Evolutionary conservation across 1,284 basidiomycete species (phyloP).

Genomic region (Ceratobasidium papillatum): DNA sequence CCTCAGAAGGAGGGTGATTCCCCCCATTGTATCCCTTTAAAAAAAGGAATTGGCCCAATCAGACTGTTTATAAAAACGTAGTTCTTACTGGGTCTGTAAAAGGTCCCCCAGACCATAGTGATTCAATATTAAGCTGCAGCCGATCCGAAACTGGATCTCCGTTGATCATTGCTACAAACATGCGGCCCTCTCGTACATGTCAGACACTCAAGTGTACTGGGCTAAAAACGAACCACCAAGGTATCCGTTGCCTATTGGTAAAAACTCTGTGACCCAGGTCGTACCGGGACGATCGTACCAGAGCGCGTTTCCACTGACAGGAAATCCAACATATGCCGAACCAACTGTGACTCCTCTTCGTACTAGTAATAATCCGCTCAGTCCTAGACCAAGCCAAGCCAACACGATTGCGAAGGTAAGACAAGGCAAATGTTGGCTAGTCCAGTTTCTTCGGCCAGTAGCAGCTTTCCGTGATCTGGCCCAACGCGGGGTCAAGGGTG

Average conservation of each 20-base stretch:
- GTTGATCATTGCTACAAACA: conserved; percentile 64
- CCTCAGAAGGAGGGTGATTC: conserved; percentile 63
- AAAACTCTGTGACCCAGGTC: conserved; percentile 64
- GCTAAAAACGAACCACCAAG: conserved; percentile 62
- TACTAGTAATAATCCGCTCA: background rate
- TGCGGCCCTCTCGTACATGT: background rate
- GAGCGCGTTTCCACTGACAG: conserved; percentile 72
- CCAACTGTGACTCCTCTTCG: conserved; percentile 25
- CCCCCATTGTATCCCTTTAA: conserved; percentile 76
- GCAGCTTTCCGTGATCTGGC: background rate
- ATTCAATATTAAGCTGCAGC: conserved; percentile 76
- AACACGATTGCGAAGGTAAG: background rate
- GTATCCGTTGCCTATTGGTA: conserved; percentile 78
- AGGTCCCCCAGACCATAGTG: conserved; percentile 76
- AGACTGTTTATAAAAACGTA: background rate
- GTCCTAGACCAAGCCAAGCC: background rate
- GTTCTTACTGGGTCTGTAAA: conserved; percentile 67
- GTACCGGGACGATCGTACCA: conserved; percentile 66
- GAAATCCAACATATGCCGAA: conserved; percentile 63
- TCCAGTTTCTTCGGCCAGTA: background rate
- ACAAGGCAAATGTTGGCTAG: background rate
- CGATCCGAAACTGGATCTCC: conserved; percentile 68
- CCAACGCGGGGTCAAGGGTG: background rate
- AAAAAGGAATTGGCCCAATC: conserved; percentile 17
- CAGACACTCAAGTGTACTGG: conserved; percentile 26